Conservation (phyloP, 352 stramenopile species). For the Pythium oligandrum region DNA sequence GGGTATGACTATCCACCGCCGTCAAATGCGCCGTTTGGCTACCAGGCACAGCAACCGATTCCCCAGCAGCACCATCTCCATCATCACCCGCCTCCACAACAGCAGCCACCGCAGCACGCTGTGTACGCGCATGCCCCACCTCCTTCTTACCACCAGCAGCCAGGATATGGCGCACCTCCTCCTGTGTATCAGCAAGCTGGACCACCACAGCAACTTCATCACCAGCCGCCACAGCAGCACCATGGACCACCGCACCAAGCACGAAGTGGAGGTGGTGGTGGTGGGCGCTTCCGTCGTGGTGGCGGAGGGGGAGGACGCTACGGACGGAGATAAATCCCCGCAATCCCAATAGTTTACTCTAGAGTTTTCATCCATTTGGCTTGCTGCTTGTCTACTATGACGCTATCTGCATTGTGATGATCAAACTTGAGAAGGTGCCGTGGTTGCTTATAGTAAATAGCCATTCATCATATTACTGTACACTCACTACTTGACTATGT, state of each 20-base stretch:
- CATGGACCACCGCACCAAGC: slow-evolving; percentile 19
- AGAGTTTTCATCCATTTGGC: too few species aligned
- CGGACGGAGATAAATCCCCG: slow-evolving; percentile 7
- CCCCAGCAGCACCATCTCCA: neutral
- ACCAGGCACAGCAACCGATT: slow-evolving; percentile 5
- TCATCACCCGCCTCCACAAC: neutral
- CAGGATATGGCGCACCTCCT: neutral
- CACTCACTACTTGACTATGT: too few species aligned
- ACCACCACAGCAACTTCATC: slow-evolving; percentile 9
- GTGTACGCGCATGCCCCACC: slow-evolving; percentile 9
- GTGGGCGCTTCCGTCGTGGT: slow-evolving; percentile 19
- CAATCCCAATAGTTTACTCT: too few species aligned
- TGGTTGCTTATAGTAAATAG: too few species aligned
- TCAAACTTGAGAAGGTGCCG: too few species aligned
- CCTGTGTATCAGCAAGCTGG: slow-evolving; percentile 3
- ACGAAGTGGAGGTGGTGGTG: slow-evolving; percentile 14
- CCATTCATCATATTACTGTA: too few species aligned
- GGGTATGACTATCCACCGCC: slow-evolving; percentile 13
- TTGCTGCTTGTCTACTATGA: too few species aligned
- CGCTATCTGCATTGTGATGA: too few species aligned
- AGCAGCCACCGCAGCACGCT: slow-evolving; percentile 3
- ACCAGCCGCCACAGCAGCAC: slow-evolving; percentile 8
- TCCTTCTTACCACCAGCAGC: slow-evolving; percentile 9
- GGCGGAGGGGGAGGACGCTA: slow-evolving; percentile 24
- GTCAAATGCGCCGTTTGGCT: slow-evolving; percentile 4